Evolutionary conservation across 2,329 filamentous ascomycete species (phyloP).

Genomic region (Fusarium sambucinum): DNA sequence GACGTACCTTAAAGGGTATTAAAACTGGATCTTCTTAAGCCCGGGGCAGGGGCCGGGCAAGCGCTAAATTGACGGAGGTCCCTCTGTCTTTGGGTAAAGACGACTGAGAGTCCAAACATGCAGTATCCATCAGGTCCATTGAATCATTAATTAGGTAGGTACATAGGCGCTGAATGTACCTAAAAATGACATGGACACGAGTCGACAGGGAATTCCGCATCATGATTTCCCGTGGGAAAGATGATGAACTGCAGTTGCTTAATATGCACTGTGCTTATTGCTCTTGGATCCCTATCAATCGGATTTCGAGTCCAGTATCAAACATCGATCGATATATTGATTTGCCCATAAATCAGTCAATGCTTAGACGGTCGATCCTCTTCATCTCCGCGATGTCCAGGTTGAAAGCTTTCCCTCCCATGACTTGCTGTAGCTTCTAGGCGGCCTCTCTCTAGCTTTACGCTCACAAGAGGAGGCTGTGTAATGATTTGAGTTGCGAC

Average conservation of each 20-base stretch:
- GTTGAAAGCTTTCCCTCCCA: conserved; percentile 1
- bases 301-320: neutral
- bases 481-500: conserved; percentile 15
- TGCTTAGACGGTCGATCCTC: neutral
- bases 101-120: neutral
- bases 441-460: conserved; percentile 37
- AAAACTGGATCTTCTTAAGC: conserved; percentile 14
- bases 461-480: conserved; percentile 41
- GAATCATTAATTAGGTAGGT: neutral
- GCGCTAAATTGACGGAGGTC: conserved; percentile 27
- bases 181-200: neutral
- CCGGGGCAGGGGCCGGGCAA: conserved; percentile 28
- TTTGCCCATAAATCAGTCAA: neutral
- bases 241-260: neutral
- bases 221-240: neutral
- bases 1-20: conserved; percentile 8
- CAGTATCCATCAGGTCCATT: conserved; percentile 13
- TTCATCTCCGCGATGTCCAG: conserved; percentile 1
- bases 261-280: conserved; percentile 10
- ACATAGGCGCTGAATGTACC: neutral
- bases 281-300: neutral
- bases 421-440: conserved; percentile 2
- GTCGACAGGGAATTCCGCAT: neutral
- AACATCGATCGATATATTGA: neutral
- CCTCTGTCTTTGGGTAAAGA: conserved; percentile 19